Base-by-base conservation (phyloP, 345 rosid genomes). In the Erucastrum elatum region DNA sequence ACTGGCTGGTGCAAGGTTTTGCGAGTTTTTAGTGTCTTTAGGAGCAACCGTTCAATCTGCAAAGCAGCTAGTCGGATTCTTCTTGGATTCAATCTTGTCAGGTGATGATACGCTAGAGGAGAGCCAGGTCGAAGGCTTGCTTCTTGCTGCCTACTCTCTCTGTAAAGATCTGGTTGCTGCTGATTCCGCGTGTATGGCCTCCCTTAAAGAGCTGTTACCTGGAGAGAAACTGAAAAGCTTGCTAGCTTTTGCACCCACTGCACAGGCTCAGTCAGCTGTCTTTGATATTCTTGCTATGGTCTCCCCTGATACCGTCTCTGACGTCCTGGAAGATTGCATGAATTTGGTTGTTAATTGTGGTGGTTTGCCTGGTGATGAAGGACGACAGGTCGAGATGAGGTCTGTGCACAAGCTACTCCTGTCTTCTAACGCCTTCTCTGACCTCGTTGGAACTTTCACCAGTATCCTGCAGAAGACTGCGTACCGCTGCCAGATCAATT, bases 1-100 rank as follows among this genome's bases (percentile, higher is more conserved):
- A 31, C 74, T 69, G 66, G 98, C 97, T 61, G 98, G 98, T 83
- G 97, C 97, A 64, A 88, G 93, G 82, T 94, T 94, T 85, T 94
- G 98, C 77, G 88, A 90, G 74, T 91, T 84, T 84, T 84, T 88
- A 78, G 82, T 74, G 66, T 78, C 60, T 1, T 90, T 88, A 82
- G 96, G 98, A 71, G 90, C 93, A 55, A 84, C 93, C 2, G 74
- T 75, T 66, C 85, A 86, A 66, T 85, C 85, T 71, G 84, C 87
- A 16, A 75, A 87, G 89, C 86, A 92, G 70, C 96, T 94, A 77
- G 84, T 89, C 68, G 84, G 76, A 79, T 89, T 86, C 65, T 81
- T 91, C 51, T 72, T 88, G 69, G 77, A 75, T 77, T 84, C 86
- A 71, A 87, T 91, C 25, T 77, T 87, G 82, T 85, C 89, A 12